phyloP scores from a whole-genome alignment of 345 rosid genomes.

The Aethionema arabicum region DNA sequence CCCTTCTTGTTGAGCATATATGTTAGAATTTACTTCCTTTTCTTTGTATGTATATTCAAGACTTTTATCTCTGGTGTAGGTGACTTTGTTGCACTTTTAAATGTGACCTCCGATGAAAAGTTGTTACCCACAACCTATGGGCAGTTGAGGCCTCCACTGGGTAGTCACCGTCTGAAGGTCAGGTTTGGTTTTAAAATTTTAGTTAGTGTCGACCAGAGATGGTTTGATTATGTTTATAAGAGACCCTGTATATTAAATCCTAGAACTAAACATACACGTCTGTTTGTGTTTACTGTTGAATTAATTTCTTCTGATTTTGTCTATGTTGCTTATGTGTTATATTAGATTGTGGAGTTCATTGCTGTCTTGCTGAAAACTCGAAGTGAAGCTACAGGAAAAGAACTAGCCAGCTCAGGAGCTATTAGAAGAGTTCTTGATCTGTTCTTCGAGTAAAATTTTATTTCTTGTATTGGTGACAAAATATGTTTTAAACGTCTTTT shows the following conservation, averaged over 20 bases:
- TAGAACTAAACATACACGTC: conserved; percentile 1
- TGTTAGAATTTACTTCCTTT: conserved; percentile 17
- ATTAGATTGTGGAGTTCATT: conserved; percentile 94
- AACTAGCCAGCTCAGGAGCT: conserved; percentile 84
- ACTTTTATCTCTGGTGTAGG: conserved; percentile 47
- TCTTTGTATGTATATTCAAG: conserved; percentile 8
- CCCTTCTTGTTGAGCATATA: conserved; percentile 16
- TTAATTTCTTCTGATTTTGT: conserved; percentile 7
- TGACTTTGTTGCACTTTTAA: conserved; percentile 67
- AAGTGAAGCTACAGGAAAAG: conserved; percentile 78
- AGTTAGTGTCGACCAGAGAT: conserved; percentile 11
- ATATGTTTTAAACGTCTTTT: not conserved
- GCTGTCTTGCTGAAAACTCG: conserved; percentile 75
- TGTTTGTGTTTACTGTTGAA: conserved; percentile 2
- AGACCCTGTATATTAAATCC: conserved; percentile 1
- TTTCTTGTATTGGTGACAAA: conserved; percentile 19
- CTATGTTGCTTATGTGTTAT: conserved; percentile 16
- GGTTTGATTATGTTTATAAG: conserved; percentile 4
- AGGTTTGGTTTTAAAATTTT: conserved; percentile 25
- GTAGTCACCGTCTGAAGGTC: conserved; percentile 96
- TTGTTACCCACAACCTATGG: conserved; percentile 88
- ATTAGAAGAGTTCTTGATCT: conserved; percentile 64
- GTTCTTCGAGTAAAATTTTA: conserved; percentile 72
- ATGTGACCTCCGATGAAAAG: conserved; percentile 76
- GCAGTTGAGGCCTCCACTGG: conserved; percentile 89